Conservation (phyloP, 768 basidiomycete species). For the Psilocybe tampanensis region DNA sequence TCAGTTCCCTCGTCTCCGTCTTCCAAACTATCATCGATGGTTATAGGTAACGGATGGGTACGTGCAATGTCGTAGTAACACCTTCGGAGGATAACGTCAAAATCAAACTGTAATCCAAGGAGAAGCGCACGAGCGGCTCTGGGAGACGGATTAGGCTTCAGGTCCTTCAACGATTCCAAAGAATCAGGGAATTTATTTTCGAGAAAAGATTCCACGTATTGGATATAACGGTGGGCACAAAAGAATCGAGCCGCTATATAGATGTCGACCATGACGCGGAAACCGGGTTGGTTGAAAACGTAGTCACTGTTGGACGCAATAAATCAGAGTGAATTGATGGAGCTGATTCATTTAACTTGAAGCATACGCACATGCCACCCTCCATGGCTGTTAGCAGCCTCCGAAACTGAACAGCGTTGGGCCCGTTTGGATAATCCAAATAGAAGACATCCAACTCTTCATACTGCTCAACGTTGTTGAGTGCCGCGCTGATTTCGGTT, state of each 20-base stretch:
- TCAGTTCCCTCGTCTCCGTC: too few species aligned
- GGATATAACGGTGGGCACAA: slow-evolving; percentile 24
- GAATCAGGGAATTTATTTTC: slow-evolving; percentile 29
- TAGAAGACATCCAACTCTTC: slow-evolving; percentile 9
- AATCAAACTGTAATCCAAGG: slow-evolving; percentile 29
- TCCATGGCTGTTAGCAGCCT: slow-evolving; percentile 3
- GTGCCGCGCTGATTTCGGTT: not conserved
- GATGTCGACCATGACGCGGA: not conserved
- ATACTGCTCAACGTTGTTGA: not conserved
- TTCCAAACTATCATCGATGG: not conserved
- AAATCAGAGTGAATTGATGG: too few species aligned
- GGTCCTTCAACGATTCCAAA: slow-evolving; percentile 24
- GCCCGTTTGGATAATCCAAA: not conserved
- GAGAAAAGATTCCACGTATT: slow-evolving; percentile 28
- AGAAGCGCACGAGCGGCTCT: slow-evolving; percentile 31
- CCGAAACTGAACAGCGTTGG: slow-evolving; percentile 1
- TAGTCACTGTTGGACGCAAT: not conserved
- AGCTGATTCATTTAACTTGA: too few species aligned
- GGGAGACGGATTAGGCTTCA: slow-evolving; percentile 13
- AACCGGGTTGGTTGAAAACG: not conserved
- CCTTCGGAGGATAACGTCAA: slow-evolving; percentile 31
- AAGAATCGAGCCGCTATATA: slow-evolving; percentile 19
- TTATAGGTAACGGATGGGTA: not conserved
- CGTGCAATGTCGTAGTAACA: slow-evolving; percentile 41
- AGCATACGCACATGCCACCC: not conserved